Conservation (phyloP, 2,329 filamentous ascomycete species). For the Fusarium sp. region DNA sequence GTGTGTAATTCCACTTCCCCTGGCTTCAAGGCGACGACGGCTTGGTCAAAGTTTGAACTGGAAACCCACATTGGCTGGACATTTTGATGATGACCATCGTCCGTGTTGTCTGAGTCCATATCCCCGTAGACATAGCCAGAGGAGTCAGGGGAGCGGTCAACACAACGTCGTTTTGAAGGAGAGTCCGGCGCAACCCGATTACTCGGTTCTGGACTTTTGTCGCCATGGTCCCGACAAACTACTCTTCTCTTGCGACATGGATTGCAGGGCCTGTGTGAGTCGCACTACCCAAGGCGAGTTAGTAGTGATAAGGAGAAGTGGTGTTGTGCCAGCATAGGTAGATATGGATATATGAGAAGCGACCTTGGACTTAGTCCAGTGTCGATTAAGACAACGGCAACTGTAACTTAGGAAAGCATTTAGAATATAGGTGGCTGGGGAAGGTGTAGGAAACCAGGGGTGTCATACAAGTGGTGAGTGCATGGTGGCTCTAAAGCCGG, state of each 20-base stretch:
- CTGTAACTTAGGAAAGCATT: neutral
- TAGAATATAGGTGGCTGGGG: neutral
- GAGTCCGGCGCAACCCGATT: neutral
- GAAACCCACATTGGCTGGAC: neutral
- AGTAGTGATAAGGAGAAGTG: neutral
- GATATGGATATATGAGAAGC: neutral
- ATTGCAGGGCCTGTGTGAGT: constrained; percentile 68
- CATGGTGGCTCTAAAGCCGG: neutral
- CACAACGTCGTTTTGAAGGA: neutral
- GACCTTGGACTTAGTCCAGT: neutral
- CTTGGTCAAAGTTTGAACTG: constrained; percentile 4
- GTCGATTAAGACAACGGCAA: neutral
- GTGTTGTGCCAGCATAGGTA: neutral
- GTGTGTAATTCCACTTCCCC: constrained; percentile 69
- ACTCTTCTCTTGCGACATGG: constrained; percentile 62
- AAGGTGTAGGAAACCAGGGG: neutral
- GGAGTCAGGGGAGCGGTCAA: neutral
- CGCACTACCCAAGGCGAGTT: constrained; percentile 59
- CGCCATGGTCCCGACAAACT: constrained; percentile 11
- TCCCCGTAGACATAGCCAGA: neutral
- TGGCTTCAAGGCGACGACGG: constrained; percentile 48
- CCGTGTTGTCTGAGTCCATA: neutral
- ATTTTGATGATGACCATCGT: neutral
- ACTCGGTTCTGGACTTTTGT: neutral
- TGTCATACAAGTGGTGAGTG: neutral